phyloP scores from a whole-genome alignment of 441 rosid genomes.

The Rhodomyrtus psidioides region DNA sequence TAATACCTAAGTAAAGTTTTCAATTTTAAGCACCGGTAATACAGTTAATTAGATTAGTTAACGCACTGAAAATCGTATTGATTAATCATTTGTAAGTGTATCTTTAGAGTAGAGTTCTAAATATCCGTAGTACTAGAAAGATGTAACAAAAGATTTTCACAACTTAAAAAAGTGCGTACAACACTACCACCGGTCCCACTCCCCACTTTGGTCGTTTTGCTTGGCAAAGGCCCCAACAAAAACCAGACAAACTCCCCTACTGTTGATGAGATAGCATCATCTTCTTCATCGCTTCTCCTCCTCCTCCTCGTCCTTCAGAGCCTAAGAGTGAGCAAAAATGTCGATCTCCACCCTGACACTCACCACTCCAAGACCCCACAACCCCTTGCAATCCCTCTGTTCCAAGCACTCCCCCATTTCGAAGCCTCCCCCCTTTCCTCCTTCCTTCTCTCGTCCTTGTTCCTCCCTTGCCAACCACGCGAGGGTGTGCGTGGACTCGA shows the following conservation, averaged over 20 bases:
- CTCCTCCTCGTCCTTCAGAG: not conserved
- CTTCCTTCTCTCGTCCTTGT: slow-evolving; percentile 12
- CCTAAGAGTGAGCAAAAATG: slow-evolving; percentile 11
- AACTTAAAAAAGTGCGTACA: too few species aligned
- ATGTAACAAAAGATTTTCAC: too few species aligned
- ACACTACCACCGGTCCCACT: too few species aligned
- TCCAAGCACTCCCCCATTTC: not conserved
- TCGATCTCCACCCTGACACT: slow-evolving; percentile 36
- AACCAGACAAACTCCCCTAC: not conserved
- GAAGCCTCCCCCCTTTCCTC: not conserved
- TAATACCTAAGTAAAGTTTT: too few species aligned
- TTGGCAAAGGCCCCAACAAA: not conserved
- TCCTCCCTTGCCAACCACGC: slow-evolving; percentile 9
- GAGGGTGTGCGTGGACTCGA: slow-evolving; percentile 3
- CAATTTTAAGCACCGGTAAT: not conserved
- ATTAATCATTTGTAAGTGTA: not conserved
- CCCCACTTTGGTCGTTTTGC: not conserved
- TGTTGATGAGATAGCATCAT: not conserved
- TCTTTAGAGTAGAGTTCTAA: too few species aligned
- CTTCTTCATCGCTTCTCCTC: not conserved
- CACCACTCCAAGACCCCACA: slow-evolving; percentile 17
- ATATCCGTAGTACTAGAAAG: too few species aligned
- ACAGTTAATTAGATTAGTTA: not conserved
- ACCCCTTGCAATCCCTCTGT: not conserved
- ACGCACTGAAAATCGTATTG: not conserved